A percentile compares a stretch with the other conserved stretches of the same genome.
Conservation (phyloP, 148 eudicot genomes). For the Chenopodium berlandieri region DNA sequence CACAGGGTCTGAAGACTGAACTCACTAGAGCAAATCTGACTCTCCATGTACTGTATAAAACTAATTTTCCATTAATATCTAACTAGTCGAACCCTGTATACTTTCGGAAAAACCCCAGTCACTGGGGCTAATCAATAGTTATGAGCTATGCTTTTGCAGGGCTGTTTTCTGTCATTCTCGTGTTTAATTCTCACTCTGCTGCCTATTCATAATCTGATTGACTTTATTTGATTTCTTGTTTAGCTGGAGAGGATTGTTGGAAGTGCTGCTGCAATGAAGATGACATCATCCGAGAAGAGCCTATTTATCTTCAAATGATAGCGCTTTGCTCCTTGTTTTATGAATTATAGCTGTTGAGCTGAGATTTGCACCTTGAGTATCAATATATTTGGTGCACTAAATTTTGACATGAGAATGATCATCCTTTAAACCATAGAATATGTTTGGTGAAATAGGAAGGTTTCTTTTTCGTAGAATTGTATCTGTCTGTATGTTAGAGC, state of each 20-base stretch:
- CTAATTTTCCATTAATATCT: not conserved
- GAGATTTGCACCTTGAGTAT: not conserved
- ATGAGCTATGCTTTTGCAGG: not conserved
- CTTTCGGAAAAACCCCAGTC: not conserved
- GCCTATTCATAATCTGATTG: not conserved
- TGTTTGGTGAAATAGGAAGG: not conserved
- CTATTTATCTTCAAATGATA: conserved; percentile 58
- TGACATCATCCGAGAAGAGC: conserved; percentile 66
- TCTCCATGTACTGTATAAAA: not conserved
- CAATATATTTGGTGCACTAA: not conserved
- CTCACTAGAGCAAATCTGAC: not conserved
- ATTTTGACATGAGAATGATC: not conserved
- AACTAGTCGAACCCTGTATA: not conserved
- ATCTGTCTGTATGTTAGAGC: not conserved
- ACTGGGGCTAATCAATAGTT: not conserved
- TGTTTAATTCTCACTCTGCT: not conserved
- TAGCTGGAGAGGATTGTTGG: conserved; percentile 94
- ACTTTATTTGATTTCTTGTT: not conserved
- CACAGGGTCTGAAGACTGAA: not conserved
- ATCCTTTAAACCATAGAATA: not conserved
- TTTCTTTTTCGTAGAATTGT: not conserved
- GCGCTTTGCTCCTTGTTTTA: not conserved
- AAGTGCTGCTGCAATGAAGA: conserved; percentile 66
- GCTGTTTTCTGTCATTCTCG: not conserved
- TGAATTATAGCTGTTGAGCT: not conserved